Conservation (phyloP, 768 basidiomycete genomes). For the Boletus bicolor region DNA sequence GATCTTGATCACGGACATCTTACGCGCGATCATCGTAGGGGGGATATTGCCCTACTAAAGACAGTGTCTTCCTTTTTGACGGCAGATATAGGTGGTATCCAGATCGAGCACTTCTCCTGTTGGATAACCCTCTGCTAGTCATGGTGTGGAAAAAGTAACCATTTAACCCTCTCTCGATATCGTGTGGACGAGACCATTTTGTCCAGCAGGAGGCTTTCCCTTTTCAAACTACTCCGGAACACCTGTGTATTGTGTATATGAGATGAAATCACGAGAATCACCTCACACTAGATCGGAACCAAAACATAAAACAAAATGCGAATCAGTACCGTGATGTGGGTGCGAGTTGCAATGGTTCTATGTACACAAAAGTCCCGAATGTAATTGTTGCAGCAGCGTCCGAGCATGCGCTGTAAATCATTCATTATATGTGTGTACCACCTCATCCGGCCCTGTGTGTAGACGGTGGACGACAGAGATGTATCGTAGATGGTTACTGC, state of each 20-base stretch:
- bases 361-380: not conserved
- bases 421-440: not conserved
- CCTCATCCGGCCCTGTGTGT: not conserved
- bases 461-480: not conserved
- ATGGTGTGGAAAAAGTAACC: not conserved
- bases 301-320: not conserved
- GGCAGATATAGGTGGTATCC: not conserved
- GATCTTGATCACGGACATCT: not conserved
- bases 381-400: not conserved
- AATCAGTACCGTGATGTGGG: not conserved
- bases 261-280: slow-evolving; percentile 1
- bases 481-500: not conserved
- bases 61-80: not conserved
- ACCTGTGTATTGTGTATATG: not conserved
- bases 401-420: not conserved
- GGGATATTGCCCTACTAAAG: not conserved
- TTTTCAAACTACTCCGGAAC: not conserved
- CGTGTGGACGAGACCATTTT: not conserved
- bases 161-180: not conserved
- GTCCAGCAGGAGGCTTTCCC: not conserved
- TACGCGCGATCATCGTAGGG: not conserved
- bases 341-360: not conserved
- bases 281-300: not conserved
- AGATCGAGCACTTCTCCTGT: not conserved
- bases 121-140: not conserved